Percentiles rank a stretch among this genome's conserved stretches.
Conservation (phyloP, 352 stramenopile genomes). For the Aphanomyces astaci region DNA sequence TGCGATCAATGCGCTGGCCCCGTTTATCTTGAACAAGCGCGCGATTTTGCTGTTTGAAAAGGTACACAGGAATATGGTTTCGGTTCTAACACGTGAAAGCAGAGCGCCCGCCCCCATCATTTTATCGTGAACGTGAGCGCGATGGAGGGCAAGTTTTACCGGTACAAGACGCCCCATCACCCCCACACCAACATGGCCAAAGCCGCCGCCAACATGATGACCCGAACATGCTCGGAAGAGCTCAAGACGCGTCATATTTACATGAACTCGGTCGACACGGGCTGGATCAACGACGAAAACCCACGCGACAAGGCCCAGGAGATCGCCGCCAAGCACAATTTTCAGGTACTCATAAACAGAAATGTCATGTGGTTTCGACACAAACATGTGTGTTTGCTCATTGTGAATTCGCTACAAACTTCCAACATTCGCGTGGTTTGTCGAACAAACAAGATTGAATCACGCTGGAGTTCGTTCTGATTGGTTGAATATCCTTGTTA, state of each 20-base stretch:
- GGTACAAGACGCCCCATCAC: constrained; percentile 95
- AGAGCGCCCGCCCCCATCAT: constrained; percentile 41
- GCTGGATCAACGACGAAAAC: constrained; percentile 97
- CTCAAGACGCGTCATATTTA: constrained; percentile 83
- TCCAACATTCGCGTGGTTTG: too few relatives aligned
- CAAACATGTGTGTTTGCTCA: too few relatives aligned
- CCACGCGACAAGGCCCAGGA: constrained; percentile 84
- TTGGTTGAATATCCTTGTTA: too few relatives aligned
- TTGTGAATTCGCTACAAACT: too few relatives aligned
- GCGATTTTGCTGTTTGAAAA: constrained; percentile 54
- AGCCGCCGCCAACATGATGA: constrained; percentile 95
- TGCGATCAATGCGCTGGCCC: constrained; percentile 90
- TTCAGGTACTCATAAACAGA: constrained; percentile 58
- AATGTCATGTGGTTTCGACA: too few relatives aligned
- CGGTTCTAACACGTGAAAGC: background rate
- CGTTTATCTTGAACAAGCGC: constrained; percentile 91
- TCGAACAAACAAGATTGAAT: too few relatives aligned
- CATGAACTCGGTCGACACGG: constrained; percentile 95
- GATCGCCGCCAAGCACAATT: constrained; percentile 88
- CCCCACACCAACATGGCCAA: constrained; percentile 98
- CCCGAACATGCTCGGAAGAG: constrained; percentile 85
- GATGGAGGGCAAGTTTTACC: constrained; percentile 98
- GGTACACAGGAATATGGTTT: constrained; percentile 25
- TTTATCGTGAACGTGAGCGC: constrained; percentile 95
- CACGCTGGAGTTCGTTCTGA: too few relatives aligned